These are phyloP conservation scores for Colletotrichum brevisporum DNA, from an alignment of 2,329 filamentous ascomycete species.

Conservation along the genomic window DNA sequence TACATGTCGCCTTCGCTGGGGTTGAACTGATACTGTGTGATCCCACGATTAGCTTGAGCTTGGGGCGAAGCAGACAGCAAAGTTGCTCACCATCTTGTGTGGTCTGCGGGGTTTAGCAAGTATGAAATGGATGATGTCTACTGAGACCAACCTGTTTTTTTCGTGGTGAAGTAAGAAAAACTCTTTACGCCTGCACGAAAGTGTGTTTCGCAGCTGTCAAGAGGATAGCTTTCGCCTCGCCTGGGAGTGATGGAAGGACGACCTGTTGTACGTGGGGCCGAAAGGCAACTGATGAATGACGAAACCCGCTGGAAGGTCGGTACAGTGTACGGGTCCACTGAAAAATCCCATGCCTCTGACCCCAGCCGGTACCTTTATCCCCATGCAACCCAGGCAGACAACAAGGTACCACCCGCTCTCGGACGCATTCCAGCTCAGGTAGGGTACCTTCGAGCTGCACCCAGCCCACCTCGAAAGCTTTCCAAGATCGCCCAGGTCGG, in stretches of 20 bases:
- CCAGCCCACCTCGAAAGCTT: conserved; percentile 26
- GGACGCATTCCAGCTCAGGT: conserved; percentile 15
- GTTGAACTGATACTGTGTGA: conserved; percentile 41
- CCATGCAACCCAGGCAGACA: conserved; percentile 22
- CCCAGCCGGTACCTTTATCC: conserved; percentile 29
- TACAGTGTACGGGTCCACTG: conserved; percentile 20
- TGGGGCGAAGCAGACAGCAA: neutral
- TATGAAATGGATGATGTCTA: neutral
- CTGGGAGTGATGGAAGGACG: conserved; percentile 22
- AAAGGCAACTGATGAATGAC: conserved; percentile 44
- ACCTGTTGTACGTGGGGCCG: conserved; percentile 35
- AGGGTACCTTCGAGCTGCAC: conserved; percentile 29
- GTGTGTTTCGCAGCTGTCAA: conserved; percentile 3
- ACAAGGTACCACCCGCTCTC: conserved; percentile 14
- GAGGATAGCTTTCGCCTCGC: conserved; percentile 25
- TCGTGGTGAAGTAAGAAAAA: conserved; percentile 2
- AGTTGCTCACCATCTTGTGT: conserved; percentile 44
- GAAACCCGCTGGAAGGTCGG: conserved; percentile 37
- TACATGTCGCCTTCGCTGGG: conserved; percentile 42
- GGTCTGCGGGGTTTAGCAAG: conserved; percentile 21
- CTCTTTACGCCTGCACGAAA: neutral
- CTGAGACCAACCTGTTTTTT: too few relatives aligned
- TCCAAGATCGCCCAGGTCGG: conserved; percentile 19
- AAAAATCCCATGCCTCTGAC: conserved; percentile 22
- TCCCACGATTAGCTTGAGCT: conserved; percentile 20